Evolutionary conservation across 164 flowering plant genomes (phyloP).

Genomic region (Kalanchoe fedtschenkoi): DNA sequence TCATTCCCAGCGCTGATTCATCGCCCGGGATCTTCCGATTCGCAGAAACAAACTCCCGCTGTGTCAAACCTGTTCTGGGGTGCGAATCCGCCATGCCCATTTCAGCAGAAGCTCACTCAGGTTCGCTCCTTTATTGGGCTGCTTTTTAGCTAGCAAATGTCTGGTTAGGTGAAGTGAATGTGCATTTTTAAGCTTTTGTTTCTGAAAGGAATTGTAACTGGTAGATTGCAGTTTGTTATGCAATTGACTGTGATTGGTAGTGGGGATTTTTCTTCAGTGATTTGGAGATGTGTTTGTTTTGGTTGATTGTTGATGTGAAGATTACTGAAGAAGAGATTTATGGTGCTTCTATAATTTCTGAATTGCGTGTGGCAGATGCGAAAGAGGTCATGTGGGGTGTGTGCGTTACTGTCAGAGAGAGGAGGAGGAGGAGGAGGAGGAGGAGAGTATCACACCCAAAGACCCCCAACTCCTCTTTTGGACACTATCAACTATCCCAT

Average conservation of each 20-base stretch:
- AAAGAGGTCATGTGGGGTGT: constrained; percentile 41
- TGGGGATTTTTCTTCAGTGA: background rate
- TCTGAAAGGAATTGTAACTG: background rate
- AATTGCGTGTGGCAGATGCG: constrained; percentile 25
- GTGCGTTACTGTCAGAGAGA: constrained; percentile 62
- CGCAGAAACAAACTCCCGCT: constrained; percentile 12
- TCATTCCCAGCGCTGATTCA: constrained; percentile 29
- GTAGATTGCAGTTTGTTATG: no score
- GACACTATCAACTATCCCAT: constrained; percentile 94
- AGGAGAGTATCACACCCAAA: constrained; percentile 66
- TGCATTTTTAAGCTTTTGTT: background rate
- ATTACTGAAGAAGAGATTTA: background rate
- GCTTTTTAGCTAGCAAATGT: background rate
- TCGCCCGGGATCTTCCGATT: constrained; percentile 20
- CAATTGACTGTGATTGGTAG: no score
- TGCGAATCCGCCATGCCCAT: constrained; percentile 30
- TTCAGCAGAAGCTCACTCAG: constrained; percentile 28
- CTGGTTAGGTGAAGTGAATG: background rate
- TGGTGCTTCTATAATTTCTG: background rate
- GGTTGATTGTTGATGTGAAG: background rate
- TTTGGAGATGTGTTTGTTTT: background rate
- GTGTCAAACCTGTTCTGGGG: constrained; percentile 24
- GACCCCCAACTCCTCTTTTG: constrained; percentile 89
- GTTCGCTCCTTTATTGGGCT: constrained; percentile 14
- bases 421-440: no score